These are phyloP conservation scores for Cyberlindnera americana DNA, from an alignment of 805 yeast species.

Conservation along the genomic window DNA sequence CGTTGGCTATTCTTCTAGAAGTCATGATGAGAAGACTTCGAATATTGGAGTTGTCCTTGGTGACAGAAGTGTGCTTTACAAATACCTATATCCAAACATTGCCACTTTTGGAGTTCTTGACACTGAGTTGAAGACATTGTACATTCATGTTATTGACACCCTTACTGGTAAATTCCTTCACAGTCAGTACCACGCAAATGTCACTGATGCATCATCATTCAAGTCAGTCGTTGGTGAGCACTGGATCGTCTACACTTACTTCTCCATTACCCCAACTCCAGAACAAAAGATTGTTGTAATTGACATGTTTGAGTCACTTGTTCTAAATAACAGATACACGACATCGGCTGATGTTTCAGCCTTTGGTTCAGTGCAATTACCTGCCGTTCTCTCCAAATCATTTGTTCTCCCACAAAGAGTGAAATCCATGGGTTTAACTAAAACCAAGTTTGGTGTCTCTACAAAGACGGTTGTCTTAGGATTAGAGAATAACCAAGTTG, in stretches of 20 bases:
- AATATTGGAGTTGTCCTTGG: constrained; percentile 68
- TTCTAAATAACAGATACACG: constrained; percentile 44
- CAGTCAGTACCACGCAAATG: constrained; percentile 39
- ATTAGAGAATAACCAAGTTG: constrained; percentile 57
- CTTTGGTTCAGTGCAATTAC: constrained; percentile 36
- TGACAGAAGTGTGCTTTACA: constrained; percentile 73
- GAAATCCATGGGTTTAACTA: constrained; percentile 46
- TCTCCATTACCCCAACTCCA: constrained; percentile 45
- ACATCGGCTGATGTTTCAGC: constrained; percentile 28
- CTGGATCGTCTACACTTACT: constrained; percentile 72
- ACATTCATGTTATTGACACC: constrained; percentile 57
- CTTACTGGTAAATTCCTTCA: constrained; percentile 64
- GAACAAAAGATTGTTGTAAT: constrained; percentile 61
- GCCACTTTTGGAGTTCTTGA: constrained; percentile 48
- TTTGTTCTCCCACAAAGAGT: constrained; percentile 63
- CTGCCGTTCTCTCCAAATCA: constrained; percentile 50
- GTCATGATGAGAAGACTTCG: constrained; percentile 40
- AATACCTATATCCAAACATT: constrained; percentile 72
- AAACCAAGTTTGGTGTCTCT: constrained; percentile 64
- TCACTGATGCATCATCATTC: constrained; percentile 40
- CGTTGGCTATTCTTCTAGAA: constrained; percentile 37
- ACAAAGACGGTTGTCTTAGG: constrained; percentile 60
- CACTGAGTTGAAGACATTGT: constrained; percentile 31
- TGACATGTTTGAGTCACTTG: constrained; percentile 72
- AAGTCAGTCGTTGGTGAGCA: constrained; percentile 71